phyloP scores from a whole-genome alignment of 176 grass and related monocot species.

The Eragrostis curvula region DNA sequence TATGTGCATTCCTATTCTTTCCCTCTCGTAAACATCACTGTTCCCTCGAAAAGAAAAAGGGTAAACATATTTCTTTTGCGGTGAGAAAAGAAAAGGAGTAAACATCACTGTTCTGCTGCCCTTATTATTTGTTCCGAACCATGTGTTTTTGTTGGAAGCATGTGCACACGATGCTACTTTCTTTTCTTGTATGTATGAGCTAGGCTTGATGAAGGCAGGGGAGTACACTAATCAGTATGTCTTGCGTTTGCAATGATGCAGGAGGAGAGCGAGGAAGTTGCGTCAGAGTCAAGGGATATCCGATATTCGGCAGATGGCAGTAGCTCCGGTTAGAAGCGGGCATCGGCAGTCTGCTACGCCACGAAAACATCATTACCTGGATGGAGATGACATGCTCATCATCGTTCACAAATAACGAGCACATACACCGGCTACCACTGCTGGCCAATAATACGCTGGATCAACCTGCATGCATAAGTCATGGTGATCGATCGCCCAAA shows the following conservation, averaged over 20 bases:
- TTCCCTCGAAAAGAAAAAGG: too few relatives aligned
- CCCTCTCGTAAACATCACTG: too few relatives aligned
- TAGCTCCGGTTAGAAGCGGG: neutral
- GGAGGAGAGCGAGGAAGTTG: neutral
- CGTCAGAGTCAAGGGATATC: slow-evolving; percentile 45
- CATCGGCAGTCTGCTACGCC: slow-evolving; percentile 44
- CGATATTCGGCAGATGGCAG: neutral
- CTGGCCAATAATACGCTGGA: neutral
- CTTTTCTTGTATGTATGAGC: neutral
- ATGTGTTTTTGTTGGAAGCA: neutral
- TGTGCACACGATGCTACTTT: neutral
- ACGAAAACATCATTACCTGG: slow-evolving; percentile 56
- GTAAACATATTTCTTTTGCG: too few relatives aligned
- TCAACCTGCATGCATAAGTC: neutral
- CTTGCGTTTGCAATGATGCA: slow-evolving; percentile 32
- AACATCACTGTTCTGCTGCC: neutral
- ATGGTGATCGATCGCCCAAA: too few relatives aligned
- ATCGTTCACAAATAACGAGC: neutral
- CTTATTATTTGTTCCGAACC: neutral
- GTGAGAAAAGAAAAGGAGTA: too few relatives aligned
- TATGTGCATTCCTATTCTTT: too few relatives aligned
- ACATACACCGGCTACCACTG: neutral
- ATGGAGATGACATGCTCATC: neutral
- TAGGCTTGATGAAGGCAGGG: neutral
- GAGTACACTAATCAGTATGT: neutral